phyloP scores from a whole-genome alignment of 768 basidiomycete species.

The Pleurotus tuoliensis region DNA sequence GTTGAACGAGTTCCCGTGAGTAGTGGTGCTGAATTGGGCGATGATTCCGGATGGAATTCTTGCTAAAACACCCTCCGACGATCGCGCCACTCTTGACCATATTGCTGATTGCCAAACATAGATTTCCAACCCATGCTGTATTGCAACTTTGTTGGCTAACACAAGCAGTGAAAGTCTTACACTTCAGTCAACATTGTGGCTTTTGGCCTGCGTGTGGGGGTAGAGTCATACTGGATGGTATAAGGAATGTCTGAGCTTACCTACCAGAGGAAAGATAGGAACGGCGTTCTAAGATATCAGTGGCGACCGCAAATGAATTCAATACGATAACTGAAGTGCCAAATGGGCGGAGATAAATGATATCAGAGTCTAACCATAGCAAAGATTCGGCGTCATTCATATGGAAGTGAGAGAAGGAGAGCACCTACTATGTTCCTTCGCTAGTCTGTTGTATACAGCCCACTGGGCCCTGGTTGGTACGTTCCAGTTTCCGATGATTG shows the following conservation, averaged over 20 bases:
- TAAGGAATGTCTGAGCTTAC: no score
- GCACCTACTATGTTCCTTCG: conserved; percentile 14
- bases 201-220: not conserved
- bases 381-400: not conserved
- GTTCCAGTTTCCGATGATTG: conserved; percentile 21
- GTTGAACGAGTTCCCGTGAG: conserved; percentile 28
- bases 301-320: conserved; percentile 28
- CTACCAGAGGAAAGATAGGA: conserved; percentile 35
- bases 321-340: conserved; percentile 32
- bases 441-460: conserved; percentile 17
- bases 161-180: conserved; percentile 6
- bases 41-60: conserved; percentile 33
- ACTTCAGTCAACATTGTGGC: conserved; percentile 26
- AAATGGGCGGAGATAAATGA: conserved; percentile 24
- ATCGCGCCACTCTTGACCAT: conserved; percentile 36
- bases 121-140: conserved; percentile 39
- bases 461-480: conserved; percentile 15
- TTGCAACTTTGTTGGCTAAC: not conserved
- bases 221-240: no score
- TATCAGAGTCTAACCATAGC: conserved; percentile 23
- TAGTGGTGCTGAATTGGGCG: conserved; percentile 24
- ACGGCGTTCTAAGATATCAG: conserved; percentile 38
- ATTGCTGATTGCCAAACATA: conserved; percentile 34
- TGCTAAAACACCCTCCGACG: conserved; percentile 38
- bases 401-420: not conserved